Conservation (phyloP, 73 alveolate genomes). For the Paramecium sexaurelia region DNA sequence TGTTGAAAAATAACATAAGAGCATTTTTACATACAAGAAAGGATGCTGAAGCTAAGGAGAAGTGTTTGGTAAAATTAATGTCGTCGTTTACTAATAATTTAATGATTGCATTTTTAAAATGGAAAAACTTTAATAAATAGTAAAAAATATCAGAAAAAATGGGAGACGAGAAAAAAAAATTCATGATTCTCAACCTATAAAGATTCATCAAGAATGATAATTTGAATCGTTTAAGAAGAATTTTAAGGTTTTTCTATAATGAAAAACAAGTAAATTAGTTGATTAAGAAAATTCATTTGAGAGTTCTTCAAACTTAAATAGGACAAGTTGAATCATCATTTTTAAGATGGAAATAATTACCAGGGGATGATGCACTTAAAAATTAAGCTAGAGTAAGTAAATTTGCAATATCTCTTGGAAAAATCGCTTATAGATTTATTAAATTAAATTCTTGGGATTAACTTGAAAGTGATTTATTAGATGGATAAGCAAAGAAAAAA, state of each 20-base stretch:
- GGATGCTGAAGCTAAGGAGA: background rate
- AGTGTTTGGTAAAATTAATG: background rate
- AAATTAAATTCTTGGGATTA: background rate
- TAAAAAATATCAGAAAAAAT: background rate
- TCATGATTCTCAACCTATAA: background rate
- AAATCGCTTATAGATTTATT: background rate
- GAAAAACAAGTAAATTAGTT: background rate
- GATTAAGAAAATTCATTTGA: background rate
- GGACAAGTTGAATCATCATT: constrained; percentile 17
- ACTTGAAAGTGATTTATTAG: background rate
- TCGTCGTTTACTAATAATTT: background rate
- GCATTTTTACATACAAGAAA: background rate
- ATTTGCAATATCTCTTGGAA: background rate
- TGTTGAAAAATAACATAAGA: background rate
- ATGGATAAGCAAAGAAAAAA: constrained; percentile 24
- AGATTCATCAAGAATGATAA: background rate
- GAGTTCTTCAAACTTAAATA: background rate
- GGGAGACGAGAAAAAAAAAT: constrained; percentile 22
- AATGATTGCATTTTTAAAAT: background rate
- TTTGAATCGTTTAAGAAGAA: background rate
- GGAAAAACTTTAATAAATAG: background rate
- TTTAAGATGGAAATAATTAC: constrained; percentile 8
- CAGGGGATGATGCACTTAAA: background rate
- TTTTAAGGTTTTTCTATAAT: background rate
- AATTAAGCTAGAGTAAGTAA: background rate